Conservation (phyloP, 768 basidiomycete genomes). For the Gautieria morchelliformis region DNA sequence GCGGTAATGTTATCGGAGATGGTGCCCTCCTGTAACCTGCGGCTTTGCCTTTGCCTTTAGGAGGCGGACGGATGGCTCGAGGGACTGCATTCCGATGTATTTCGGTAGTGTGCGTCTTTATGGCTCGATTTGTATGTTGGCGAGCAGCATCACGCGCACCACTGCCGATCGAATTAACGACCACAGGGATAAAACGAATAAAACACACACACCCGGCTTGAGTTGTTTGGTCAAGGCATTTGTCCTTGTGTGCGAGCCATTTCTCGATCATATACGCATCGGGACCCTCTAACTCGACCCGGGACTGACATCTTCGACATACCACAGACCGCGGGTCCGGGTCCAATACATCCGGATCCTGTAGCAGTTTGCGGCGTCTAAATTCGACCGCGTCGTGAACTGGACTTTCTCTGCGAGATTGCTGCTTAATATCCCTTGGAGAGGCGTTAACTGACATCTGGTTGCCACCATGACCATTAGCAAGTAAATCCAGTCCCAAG, state of each 20-base stretch:
- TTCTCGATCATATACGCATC: neutral
- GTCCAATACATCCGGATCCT: neutral
- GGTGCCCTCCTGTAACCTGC: neutral
- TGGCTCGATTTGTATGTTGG: neutral
- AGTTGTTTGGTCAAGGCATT: neutral
- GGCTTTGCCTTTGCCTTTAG: neutral
- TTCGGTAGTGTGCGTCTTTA: neutral
- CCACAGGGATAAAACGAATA: neutral
- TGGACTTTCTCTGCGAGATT: neutral
- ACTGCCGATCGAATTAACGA: neutral
- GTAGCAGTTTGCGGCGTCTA: neutral
- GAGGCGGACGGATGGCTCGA: neutral
- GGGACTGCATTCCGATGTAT: neutral
- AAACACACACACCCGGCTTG: neutral
- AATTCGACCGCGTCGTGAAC: neutral
- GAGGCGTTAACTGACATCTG: too few species aligned
- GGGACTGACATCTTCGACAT: neutral
- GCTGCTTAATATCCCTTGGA: too few species aligned
- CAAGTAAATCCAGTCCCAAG: neutral
- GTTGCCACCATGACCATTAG: too few species aligned
- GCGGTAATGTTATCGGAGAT: constrained; percentile 1
- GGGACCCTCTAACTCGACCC: neutral
- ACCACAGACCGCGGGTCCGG: neutral
- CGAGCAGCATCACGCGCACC: neutral
- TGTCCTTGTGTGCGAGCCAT: neutral